Conservation (phyloP, 768 basidiomycete genomes). For the Leccinellum albellum region DNA sequence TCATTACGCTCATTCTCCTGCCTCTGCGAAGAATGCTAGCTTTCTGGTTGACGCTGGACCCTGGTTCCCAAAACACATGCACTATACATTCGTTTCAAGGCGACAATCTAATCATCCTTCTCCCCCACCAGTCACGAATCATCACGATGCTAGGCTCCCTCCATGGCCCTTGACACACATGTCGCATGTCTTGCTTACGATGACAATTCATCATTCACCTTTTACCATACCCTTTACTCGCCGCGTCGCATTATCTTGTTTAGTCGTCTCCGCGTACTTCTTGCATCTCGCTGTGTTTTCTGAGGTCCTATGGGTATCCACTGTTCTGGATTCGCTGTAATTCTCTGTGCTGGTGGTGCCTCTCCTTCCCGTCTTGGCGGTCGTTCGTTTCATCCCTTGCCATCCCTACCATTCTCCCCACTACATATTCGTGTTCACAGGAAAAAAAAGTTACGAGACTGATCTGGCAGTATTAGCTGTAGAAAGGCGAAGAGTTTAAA, state of each 20-base stretch:
- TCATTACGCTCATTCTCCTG: neutral
- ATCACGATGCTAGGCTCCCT: constrained; percentile 17
- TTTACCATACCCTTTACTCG: constrained; percentile 31
- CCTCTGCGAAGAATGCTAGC: constrained; percentile 12
- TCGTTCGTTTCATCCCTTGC: constrained; percentile 9
- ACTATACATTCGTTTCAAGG: constrained; percentile 20
- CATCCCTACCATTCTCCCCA: neutral
- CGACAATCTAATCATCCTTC: constrained; percentile 26
- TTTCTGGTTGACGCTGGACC: constrained; percentile 9
- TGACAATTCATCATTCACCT: constrained; percentile 20
- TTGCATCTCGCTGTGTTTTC: constrained; percentile 23
- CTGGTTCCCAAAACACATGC: constrained; percentile 14
- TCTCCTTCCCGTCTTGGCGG: neutral
- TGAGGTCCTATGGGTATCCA: constrained; percentile 19
- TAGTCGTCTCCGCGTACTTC: constrained; percentile 21
- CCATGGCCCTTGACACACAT: constrained; percentile 12
- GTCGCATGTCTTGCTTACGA: constrained; percentile 32
- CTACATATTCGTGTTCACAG: constrained; percentile 22
- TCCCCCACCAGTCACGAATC: constrained; percentile 21
- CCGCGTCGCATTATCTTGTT: constrained; percentile 29
- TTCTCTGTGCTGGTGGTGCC: constrained; percentile 16
- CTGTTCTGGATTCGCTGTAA: constrained; percentile 16
- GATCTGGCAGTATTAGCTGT: constrained; percentile 28
- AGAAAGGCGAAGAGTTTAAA: constrained; percentile 21
- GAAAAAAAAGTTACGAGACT: constrained; percentile 21